phyloP scores from a whole-genome alignment of 345 rosid species.

The Euphorbia tirucalli region DNA sequence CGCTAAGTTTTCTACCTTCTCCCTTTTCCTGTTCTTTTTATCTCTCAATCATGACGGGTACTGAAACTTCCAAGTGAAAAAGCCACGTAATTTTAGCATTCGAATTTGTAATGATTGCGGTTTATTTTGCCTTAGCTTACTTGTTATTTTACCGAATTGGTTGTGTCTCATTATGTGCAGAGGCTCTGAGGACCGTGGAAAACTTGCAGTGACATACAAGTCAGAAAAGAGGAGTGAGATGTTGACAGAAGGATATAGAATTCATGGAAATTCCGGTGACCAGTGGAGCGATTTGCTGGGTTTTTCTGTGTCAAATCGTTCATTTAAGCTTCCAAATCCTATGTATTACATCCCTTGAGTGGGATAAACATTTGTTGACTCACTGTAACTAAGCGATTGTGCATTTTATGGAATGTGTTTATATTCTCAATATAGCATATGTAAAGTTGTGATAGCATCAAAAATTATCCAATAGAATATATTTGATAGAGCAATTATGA shows the following conservation, averaged over 20 bases:
- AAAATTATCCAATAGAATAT: conserved; percentile 1
- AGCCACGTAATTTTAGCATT: neutral
- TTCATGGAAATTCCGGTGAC: conserved; percentile 86
- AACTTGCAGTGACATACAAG: conserved; percentile 58
- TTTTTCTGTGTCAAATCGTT: conserved; percentile 51
- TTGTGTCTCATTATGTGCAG: conserved; percentile 33
- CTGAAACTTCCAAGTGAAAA: neutral
- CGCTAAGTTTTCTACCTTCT: neutral
- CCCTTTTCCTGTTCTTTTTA: conserved; percentile 2
- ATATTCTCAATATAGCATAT: neutral
- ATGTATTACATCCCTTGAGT: conserved; percentile 57
- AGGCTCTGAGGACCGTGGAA: conserved; percentile 51
- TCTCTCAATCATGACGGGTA: neutral
- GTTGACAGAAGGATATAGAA: conserved; percentile 64
- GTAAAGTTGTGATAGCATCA: conserved; percentile 14
- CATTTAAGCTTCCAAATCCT: conserved; percentile 89
- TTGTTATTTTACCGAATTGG: neutral
- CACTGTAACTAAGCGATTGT: neutral
- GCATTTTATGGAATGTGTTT: neutral
- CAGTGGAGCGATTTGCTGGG: conserved; percentile 95
- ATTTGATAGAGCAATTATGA: neutral
- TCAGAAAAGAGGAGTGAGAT: conserved; percentile 83
- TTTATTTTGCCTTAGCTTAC: neutral
- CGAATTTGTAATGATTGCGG: neutral
- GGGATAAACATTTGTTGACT: neutral